Percentiles rank a stretch among this genome's conserved stretches.
Evolutionary conservation across 2,329 filamentous ascomycete species (phyloP).

Genomic region (Cryoendolithus antarcticus): DNA sequence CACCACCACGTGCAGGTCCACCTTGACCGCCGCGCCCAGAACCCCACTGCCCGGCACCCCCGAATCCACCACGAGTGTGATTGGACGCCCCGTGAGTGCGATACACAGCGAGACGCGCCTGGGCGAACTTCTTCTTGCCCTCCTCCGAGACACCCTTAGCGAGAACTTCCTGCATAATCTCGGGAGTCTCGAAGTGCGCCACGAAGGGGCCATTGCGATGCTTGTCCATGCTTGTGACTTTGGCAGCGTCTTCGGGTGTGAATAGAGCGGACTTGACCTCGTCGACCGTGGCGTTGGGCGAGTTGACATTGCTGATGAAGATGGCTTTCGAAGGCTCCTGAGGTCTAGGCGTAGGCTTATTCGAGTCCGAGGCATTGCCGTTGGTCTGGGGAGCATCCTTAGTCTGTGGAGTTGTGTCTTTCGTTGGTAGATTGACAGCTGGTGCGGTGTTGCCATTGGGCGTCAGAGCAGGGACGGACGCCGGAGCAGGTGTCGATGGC

Average conservation of each 20-base stretch:
- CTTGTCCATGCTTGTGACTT: constrained; percentile 58
- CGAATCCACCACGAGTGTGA: constrained; percentile 34
- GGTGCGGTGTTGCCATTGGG: constrained; percentile 18
- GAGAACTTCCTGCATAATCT: constrained; percentile 72
- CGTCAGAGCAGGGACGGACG: constrained; percentile 14
- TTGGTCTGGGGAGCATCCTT: constrained; percentile 28
- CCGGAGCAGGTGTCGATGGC: constrained; percentile 37
- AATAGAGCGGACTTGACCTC: constrained; percentile 67
- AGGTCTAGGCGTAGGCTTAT: constrained; percentile 22
- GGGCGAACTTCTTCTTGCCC: constrained; percentile 50
- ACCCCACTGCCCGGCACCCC: constrained; percentile 48
- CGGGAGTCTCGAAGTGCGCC: constrained; percentile 65
- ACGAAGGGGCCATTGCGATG: constrained; percentile 73
- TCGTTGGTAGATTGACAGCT: constrained; percentile 20
- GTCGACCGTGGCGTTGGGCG: constrained; percentile 50
- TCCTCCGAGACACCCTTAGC: constrained; percentile 60
- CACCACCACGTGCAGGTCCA: constrained; percentile 48
- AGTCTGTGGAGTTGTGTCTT: constrained; percentile 23
- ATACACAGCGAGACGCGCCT: constrained; percentile 37
- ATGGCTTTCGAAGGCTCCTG: constrained; percentile 55
- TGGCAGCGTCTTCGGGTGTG: constrained; percentile 66
- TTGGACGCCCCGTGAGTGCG: constrained; percentile 38
- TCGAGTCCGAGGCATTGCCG: constrained; percentile 30
- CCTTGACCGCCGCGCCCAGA: constrained; percentile 42
- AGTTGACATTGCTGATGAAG: constrained; percentile 72